A percentile compares a stretch with the other conserved stretches of the same genome.
Conservation (phyloP, 1,284 basidiomycete species). For the Peniophora sp. region DNA sequence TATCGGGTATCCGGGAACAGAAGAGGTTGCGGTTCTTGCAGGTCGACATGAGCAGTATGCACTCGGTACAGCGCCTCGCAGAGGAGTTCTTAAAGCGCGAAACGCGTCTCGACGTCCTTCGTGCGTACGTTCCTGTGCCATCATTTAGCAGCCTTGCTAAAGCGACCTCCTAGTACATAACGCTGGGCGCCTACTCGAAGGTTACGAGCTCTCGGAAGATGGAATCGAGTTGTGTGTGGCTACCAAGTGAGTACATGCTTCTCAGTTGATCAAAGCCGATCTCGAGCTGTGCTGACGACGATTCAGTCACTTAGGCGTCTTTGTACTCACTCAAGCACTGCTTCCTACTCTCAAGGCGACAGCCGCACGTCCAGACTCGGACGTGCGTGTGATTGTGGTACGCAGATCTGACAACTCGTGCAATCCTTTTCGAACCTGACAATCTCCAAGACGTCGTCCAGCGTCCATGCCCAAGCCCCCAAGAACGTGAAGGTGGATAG, state of each 20-base stretch:
- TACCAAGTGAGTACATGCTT: conserved; percentile 5
- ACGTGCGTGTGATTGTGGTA: no score
- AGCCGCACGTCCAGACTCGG: no score
- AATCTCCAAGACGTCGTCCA: conserved; percentile 11
- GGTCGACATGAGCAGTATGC: neutral
- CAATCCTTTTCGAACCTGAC: conserved; percentile 32
- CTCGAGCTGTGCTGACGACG: neutral
- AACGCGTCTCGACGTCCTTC: neutral
- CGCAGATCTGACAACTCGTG: no score
- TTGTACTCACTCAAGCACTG: no score
- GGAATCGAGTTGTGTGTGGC: conserved; percentile 15
- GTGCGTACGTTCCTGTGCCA: neutral
- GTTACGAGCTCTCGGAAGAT: neutral
- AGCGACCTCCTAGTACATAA: conserved; percentile 36
- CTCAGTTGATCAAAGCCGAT: neutral
- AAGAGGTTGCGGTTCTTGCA: neutral
- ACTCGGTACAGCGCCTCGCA: neutral
- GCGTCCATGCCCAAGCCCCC: no score
- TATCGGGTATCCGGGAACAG: neutral
- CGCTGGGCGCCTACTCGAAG: conserved; percentile 27
- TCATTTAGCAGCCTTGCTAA: neutral
- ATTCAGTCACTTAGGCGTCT: conserved; percentile 17
- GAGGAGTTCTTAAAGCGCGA: neutral
- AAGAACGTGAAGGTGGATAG: no score
- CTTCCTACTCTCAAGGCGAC: no score